A percentile compares a stretch with the other conserved stretches of the same genome.
These are phyloP conservation scores for Artemisia annua DNA, from an alignment of 129 eudicot genomes.

Conservation along the genomic window DNA sequence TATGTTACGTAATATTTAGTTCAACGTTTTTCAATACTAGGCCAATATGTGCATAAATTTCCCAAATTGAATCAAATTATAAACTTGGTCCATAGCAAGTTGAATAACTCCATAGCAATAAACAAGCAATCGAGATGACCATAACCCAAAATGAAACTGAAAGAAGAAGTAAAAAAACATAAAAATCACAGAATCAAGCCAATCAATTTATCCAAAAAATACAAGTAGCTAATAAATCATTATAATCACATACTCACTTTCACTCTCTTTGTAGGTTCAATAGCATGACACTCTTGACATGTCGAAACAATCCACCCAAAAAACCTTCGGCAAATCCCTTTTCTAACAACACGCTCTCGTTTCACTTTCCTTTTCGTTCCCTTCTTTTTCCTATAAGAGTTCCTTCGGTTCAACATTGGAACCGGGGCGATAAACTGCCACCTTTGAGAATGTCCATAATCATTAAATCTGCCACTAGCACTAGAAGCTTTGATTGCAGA, in stretches of 20 bases:
- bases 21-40: too few species aligned
- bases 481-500: slow-evolving; percentile 10
- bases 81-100: background rate
- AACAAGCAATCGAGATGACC: too few species aligned
- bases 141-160: background rate
- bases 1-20: too few species aligned
- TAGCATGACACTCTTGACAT: slow-evolving; percentile 76
- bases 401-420: slow-evolving; percentile 46
- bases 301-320: slow-evolving; percentile 49
- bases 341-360: slow-evolving; percentile 20
- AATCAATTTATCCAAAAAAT: slow-evolving; percentile 9
- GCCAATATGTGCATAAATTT: slow-evolving; percentile 4
- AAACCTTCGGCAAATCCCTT: slow-evolving; percentile 49
- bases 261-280: slow-evolving; percentile 45
- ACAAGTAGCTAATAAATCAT: slow-evolving; percentile 10
- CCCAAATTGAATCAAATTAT: too few species aligned
- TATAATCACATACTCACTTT: slow-evolving; percentile 34
- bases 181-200: slow-evolving; percentile 26
- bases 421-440: slow-evolving; percentile 73
- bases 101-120: too few species aligned
- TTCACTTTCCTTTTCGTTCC: slow-evolving; percentile 16
- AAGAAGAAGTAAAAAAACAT: background rate
- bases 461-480: slow-evolving; percentile 3
- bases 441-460: slow-evolving; percentile 45
- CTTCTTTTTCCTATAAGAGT: slow-evolving; percentile 26